Percentiles rank a stretch among this genome's conserved stretches.
phyloP scores from a whole-genome alignment of 1,139 yeast genomes.

The Tardiomyces digboiensis region DNA sequence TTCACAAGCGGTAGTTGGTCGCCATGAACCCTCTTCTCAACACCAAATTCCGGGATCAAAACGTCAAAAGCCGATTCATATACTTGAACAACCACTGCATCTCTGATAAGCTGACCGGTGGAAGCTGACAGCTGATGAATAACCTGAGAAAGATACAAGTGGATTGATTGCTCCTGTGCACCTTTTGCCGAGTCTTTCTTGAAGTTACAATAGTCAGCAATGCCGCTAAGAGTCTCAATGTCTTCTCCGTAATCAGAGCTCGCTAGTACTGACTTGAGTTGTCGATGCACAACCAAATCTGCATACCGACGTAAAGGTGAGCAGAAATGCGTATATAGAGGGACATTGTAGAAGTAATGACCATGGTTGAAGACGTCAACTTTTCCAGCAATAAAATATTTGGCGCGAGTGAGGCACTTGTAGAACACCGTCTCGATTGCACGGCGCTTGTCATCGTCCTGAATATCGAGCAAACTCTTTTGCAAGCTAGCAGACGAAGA shows the following conservation, averaged over 20 bases:
- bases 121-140: conserved; percentile 68
- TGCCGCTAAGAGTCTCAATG: conserved; percentile 62
- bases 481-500: conserved; percentile 66
- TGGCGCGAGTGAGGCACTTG: conserved; percentile 81
- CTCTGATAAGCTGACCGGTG: conserved; percentile 62
- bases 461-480: conserved; percentile 55
- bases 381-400: conserved; percentile 82
- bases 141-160: conserved; percentile 73
- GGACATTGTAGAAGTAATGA: conserved; percentile 75
- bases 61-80: conserved; percentile 96
- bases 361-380: conserved; percentile 65
- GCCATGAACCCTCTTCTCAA: conserved; percentile 96
- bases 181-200: conserved; percentile 89
- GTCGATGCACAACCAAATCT: conserved; percentile 88
- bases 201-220: conserved; percentile 89
- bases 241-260: conserved; percentile 41
- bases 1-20: conserved; percentile 89
- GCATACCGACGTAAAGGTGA: conserved; percentile 90
- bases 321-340: conserved; percentile 89
- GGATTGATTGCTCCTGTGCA: conserved; percentile 95
- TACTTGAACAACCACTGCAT: conserved; percentile 86
- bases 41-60: conserved; percentile 88
- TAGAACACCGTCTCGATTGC: conserved; percentile 72
- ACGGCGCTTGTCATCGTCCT: conserved; percentile 54
- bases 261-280: conserved; percentile 58